phyloP scores from a whole-genome alignment of 331 rosid genomes.

The Rhamnella rubrinervis region DNA sequence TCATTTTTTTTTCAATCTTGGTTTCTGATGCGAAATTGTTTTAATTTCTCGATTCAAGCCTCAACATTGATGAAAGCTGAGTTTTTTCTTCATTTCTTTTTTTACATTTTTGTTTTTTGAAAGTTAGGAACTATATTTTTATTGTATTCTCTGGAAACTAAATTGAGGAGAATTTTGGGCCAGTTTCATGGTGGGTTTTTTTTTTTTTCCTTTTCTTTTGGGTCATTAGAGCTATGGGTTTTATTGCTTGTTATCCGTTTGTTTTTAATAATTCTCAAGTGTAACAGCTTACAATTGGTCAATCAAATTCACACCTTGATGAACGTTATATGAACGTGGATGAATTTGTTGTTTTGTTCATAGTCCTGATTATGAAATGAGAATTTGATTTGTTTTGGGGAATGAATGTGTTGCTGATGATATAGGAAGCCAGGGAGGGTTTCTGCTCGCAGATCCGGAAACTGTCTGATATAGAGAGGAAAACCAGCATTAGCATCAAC shows the following conservation, averaged over 20 bases:
- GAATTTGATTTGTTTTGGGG: constrained; percentile 4
- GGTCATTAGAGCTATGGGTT: neutral
- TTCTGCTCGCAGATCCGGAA: constrained; percentile 66
- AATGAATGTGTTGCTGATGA: constrained; percentile 2
- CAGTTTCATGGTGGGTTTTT: neutral
- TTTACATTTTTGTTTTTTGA: neutral
- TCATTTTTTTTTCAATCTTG: neutral
- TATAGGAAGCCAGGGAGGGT: constrained; percentile 81
- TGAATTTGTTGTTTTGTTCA: neutral
- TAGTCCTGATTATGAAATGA: neutral
- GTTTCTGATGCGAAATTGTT: neutral
- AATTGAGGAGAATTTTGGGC: no score
- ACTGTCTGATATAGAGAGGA: constrained; percentile 66
- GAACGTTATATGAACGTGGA: no score
- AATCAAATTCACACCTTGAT: neutral
- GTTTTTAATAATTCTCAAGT: neutral
- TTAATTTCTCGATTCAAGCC: neutral
- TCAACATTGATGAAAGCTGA: neutral
- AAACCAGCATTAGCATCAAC: constrained; percentile 83
- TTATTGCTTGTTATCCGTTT: neutral
- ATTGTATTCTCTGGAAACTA: no score
- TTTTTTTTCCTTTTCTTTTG: neutral
- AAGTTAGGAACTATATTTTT: no score
- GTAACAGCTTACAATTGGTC: neutral
- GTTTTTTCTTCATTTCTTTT: neutral